Base-by-base conservation (phyloP, 257 asterid species). In the Thymus mandschuricus region DNA sequence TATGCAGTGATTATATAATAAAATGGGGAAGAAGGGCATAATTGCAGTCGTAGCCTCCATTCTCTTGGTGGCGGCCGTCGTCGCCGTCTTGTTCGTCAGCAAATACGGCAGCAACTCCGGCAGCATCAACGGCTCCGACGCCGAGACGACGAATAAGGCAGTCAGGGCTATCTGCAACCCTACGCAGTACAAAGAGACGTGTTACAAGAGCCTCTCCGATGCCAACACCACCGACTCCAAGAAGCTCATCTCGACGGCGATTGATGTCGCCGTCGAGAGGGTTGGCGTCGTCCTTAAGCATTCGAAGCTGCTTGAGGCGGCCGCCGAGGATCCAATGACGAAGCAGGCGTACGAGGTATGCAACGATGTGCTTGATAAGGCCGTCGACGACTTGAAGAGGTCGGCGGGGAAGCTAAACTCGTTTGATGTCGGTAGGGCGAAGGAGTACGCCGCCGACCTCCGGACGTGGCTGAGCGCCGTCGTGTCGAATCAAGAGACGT, bases 391-490 rank as follows among this genome's bases (percentile, higher is more conserved):
- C 73, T 73, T 91, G 48, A 29, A 46, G 31, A 77, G 88, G 31
- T 84, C 94, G 0, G 44, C 79, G 1, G 83, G 43, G 0, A 70
- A 76, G 43, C 54, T 88, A 21, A 80, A 71, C 7, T n/a, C 27
- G 1, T 72, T 83, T 29, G 86, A 82, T 27, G 3, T 59, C 1
- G 65, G 29, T 15, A 75, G 70, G 72, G 11, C 77, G 27, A 64
- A 64, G 3, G 82, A 75, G 0, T 83, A 78, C 28, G 60, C 70
- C 1, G 41, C 43, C 43, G 92, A 84, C 29, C 63, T 87, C 8
- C 81, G 69, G 29, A 82, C 85, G n/a, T 91, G 95, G 96, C 83
- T 91, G 1, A 87, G 92, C 46, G 91, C 86, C 21, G 79, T 86
- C 40, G 71, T 86, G 5, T 77, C 89, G 0, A 77, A 80, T 35